Evolutionary conservation across 805 yeast genomes (phyloP), one percentile per base, ranked within the genome.

Genomic region (Yarrowia sp.): DNA sequence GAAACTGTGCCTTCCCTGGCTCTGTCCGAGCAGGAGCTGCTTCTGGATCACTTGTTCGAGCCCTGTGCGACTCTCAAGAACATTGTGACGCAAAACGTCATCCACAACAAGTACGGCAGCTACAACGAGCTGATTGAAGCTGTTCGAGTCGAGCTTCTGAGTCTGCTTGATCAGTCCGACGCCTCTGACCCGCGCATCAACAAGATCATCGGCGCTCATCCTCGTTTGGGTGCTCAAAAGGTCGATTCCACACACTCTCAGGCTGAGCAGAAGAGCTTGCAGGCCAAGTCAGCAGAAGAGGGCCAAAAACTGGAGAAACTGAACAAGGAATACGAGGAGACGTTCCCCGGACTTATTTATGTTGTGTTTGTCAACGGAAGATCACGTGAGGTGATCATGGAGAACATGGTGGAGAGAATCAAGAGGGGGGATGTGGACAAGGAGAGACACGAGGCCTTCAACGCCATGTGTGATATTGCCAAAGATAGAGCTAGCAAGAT

Each of bases 401-500:
- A 78, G 35, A 80, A 86, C 71, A 89, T 90, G 91, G 76, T 76
- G 58, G 70, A 70, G 41, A 82, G 95, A 71, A 89, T 92, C 3
- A 77, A 77, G 1, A 80, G 89, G 66, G 80, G 79, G n/a, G 84
- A 88, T 73, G 82, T 85, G 69, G 75, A 72, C 8, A 66, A 72
- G 41, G 98, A 93, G 76, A 83, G 86, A 69, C 55, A 69, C 9
- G 89, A 87, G 58, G 96, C 97, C 0, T 85, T 91, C 72, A 81
- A 76, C 74, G 97, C 97, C 32, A 91, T 92, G 97, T 91, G 97
- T 77, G 96, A 91, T 77, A 93, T 92, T 69, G 97, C 97, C 0
- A 73, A 83, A 35, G 97, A 92, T 78, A 82, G 98, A 69, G 88
- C 88, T 3, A 40, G 42, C n/a, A 73, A 72, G 58, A 26, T 26